Evolutionary conservation across 129 eudicot genomes (phyloP).

Genomic region (Tagetes erecta): DNA sequence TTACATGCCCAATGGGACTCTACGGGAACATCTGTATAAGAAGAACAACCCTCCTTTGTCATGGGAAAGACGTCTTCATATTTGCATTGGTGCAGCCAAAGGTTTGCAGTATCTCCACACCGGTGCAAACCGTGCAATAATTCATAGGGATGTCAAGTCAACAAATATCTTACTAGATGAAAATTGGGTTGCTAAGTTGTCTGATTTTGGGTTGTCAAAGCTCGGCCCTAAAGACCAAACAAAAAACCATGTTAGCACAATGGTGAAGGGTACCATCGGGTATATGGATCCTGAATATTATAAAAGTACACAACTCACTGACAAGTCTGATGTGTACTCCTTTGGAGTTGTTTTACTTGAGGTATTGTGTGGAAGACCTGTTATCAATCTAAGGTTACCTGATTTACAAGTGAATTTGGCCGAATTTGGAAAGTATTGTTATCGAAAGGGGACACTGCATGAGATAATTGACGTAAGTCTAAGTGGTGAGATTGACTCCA

Average conservation of each 20-base stretch:
- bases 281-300: conserved; percentile 49
- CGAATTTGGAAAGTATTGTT: conserved; percentile 32
- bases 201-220: background rate
- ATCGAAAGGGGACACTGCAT: conserved; percentile 30
- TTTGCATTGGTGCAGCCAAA: conserved; percentile 57
- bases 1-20: conserved; percentile 50
- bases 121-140: background rate
- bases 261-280: conserved; percentile 49
- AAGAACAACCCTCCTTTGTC: conserved; percentile 31
- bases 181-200: too few relatives aligned
- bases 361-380: conserved; percentile 46
- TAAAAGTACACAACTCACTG: conserved; percentile 27
- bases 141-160: too few relatives aligned
- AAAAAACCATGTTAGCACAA: conserved; percentile 34
- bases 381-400: conserved; percentile 16
- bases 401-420: conserved; percentile 46
- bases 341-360: conserved; percentile 61
- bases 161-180: too few relatives aligned
- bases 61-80: conserved; percentile 47
- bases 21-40: conserved; percentile 41
- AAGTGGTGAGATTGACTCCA: conserved; percentile 42
- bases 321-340: conserved; percentile 51
- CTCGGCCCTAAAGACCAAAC: conserved; percentile 34
- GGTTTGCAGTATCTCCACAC: conserved; percentile 52
- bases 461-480: conserved; percentile 41